Conservation (phyloP, 148 eudicot species). For the Amaranthus palmeri region DNA sequence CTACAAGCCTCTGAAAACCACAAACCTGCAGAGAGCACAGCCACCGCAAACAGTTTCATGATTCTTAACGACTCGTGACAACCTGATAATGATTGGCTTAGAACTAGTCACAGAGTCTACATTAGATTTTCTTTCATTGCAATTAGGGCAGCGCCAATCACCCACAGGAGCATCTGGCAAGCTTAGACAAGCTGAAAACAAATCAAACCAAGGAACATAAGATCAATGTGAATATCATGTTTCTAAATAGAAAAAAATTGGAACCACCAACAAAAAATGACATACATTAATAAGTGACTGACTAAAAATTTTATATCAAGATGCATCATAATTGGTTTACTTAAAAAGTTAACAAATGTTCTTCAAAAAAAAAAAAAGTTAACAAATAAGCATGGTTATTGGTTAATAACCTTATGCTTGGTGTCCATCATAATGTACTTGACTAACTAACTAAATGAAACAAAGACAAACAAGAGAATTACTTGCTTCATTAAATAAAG, state of each 20-base stretch:
- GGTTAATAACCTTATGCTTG: too few relatives aligned
- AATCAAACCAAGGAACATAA: constrained; percentile 12
- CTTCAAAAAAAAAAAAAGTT: too few relatives aligned
- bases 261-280: too few relatives aligned
- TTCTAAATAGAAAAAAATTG: background rate
- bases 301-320: too few relatives aligned
- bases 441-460: too few relatives aligned
- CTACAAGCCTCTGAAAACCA: constrained; percentile 11
- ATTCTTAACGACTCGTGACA: constrained; percentile 70
- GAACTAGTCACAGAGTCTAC: constrained; percentile 32
- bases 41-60: constrained; percentile 75
- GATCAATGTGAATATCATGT: background rate
- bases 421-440: too few relatives aligned
- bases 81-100: constrained; percentile 52
- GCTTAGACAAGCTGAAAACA: constrained; percentile 72
- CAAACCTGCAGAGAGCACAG: constrained; percentile 89
- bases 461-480: too few relatives aligned
- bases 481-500: too few relatives aligned
- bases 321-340: too few relatives aligned
- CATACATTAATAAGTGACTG: too few relatives aligned
- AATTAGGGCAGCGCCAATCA: constrained; percentile 69
- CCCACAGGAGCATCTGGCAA: constrained; percentile 42
- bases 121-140: constrained; percentile 46
- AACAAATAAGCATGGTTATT: too few relatives aligned
- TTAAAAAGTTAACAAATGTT: too few relatives aligned